These are phyloP conservation scores for Aspergillus steynii DNA, from an alignment of 495 filamentous ascomycete species.

Conservation along the genomic window DNA sequence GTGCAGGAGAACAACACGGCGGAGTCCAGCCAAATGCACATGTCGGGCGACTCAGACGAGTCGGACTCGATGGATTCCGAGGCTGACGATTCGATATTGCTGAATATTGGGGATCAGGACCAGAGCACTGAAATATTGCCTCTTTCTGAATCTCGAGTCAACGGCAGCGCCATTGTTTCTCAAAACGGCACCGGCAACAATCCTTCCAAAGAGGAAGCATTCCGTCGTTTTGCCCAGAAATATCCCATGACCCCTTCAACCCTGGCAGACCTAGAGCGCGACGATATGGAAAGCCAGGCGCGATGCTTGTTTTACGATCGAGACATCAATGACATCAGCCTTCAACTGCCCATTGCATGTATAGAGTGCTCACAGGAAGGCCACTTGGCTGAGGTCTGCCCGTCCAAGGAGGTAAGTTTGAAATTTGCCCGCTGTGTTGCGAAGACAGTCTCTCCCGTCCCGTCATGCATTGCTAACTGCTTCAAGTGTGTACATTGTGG, in stretches of 20 bases:
- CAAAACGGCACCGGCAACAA: slow-evolving; percentile 5
- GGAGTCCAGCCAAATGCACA: slow-evolving; percentile 16
- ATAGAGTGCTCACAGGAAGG: slow-evolving; percentile 47
- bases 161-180: neutral
- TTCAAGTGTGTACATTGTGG: slow-evolving; percentile 43
- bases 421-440: neutral
- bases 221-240: slow-evolving; percentile 33
- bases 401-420: slow-evolving; percentile 40
- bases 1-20: slow-evolving; percentile 26
- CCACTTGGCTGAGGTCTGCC: slow-evolving; percentile 47
- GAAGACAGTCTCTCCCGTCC: neutral
- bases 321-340: slow-evolving; percentile 61
- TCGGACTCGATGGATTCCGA: slow-evolving; percentile 37
- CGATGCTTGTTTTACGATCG: slow-evolving; percentile 54
- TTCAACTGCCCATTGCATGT: slow-evolving; percentile 62
- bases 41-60: slow-evolving; percentile 38
- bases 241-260: slow-evolving; percentile 38
- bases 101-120: slow-evolving; percentile 36
- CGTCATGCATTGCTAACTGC: slow-evolving; percentile 9
- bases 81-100: slow-evolving; percentile 43
- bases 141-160: slow-evolving; percentile 8
- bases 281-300: slow-evolving; percentile 45
- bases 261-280: slow-evolving; percentile 43
- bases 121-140: neutral
- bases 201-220: slow-evolving; percentile 37